Conservation (phyloP, 805 yeast genomes). For the Myxozyma sirexii region DNA sequence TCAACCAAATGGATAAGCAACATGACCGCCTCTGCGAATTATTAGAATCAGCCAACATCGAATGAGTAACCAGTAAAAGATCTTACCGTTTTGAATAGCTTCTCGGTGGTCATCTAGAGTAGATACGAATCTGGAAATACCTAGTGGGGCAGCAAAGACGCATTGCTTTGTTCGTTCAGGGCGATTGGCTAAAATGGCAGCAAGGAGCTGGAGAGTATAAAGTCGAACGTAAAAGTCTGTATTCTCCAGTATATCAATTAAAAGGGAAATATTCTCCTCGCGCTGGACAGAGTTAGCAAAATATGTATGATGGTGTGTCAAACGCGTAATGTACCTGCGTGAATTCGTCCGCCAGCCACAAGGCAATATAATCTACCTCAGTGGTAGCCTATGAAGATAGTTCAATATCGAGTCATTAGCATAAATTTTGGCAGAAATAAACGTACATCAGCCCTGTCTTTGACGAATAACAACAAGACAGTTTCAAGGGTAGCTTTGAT, state of each 20-base stretch:
- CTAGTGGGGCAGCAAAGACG: conserved; percentile 71
- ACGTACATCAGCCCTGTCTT: conserved; percentile 53
- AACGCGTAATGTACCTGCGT: conserved; percentile 52
- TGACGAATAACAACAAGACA: conserved; percentile 73
- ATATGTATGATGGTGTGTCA: neutral
- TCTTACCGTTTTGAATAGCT: conserved; percentile 72
- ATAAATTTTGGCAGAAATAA: neutral
- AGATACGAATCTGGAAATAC: conserved; percentile 72
- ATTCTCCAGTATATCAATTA: conserved; percentile 53
- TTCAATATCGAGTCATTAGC: neutral
- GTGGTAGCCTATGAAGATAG: neutral
- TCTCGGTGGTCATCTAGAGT: conserved; percentile 69
- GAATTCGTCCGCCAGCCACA: conserved; percentile 94
- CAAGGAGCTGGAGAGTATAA: conserved; percentile 81
- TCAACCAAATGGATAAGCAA: conserved; percentile 81
- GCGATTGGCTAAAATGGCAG: conserved; percentile 78
- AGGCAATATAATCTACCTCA: conserved; percentile 76
- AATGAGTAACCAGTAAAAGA: neutral
- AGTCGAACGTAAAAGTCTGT: conserved; percentile 76
- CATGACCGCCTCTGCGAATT: conserved; percentile 53
- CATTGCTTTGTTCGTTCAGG: conserved; percentile 72
- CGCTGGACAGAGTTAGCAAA: conserved; percentile 35
- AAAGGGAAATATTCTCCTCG: conserved; percentile 50
- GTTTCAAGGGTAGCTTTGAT: conserved; percentile 85
- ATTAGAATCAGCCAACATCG: neutral